Evolutionary conservation across 176 grass and related monocot species (phyloP).

Genomic region (Carex kokanica): DNA sequence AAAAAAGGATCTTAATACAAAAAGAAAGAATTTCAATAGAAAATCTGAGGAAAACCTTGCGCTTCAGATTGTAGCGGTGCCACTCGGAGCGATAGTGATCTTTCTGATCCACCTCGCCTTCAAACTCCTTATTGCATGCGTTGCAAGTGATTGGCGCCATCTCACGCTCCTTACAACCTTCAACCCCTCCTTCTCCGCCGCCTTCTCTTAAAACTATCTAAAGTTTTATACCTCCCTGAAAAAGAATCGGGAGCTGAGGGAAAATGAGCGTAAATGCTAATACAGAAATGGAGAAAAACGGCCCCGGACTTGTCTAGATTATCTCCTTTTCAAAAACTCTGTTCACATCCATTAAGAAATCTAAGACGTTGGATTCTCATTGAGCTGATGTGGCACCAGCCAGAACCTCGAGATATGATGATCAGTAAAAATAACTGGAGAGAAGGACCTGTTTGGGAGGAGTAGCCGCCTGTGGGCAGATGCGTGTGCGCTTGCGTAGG

Average conservation of each 20-base stretch:
- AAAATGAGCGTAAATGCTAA: neutral
- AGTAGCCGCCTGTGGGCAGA: too few relatives aligned
- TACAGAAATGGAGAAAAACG: neutral
- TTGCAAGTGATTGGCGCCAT: constrained; percentile 82
- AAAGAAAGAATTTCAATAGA: neutral
- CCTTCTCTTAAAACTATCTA: neutral
- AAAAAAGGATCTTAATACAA: neutral
- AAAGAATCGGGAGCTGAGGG: neutral
- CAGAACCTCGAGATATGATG: neutral
- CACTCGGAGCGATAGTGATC: constrained; percentile 92
- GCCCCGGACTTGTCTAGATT: neutral
- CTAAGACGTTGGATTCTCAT: neutral
- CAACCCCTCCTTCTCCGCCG: neutral
- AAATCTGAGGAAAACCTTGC: constrained; percentile 57
- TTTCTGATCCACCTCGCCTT: constrained; percentile 64
- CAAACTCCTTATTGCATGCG: constrained; percentile 86
- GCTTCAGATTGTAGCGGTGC: constrained; percentile 99
- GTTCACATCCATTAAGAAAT: neutral
- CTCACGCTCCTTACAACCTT: neutral
- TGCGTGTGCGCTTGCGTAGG: constrained; percentile 12
- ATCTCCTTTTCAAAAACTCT: neutral
- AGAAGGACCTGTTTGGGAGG: neutral
- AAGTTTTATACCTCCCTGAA: neutral
- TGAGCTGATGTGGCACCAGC: neutral
- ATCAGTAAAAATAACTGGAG: neutral